Evolutionary conservation across 176 grass and related monocot species (phyloP).

Genomic region (Aegilops bicornis): DNA sequence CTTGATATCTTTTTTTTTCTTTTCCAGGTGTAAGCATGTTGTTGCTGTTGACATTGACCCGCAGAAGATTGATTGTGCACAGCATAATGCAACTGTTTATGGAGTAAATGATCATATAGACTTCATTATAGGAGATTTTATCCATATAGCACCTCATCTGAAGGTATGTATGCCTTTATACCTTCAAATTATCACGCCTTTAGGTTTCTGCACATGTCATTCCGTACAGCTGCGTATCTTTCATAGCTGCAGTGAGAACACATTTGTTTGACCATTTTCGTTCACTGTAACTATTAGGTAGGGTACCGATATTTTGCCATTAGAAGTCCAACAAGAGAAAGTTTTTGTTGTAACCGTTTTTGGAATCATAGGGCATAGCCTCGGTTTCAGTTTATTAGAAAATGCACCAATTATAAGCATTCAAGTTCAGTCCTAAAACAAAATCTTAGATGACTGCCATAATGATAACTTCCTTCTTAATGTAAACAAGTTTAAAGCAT

Average conservation of each 20-base stretch:
- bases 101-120: constrained; percentile 76
- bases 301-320: neutral
- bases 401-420: neutral
- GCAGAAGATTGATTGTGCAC: constrained; percentile 75
- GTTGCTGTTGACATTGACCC: constrained; percentile 95
- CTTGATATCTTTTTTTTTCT: no score
- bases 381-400: constrained; percentile 7
- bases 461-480: neutral
- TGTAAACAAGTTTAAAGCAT: neutral
- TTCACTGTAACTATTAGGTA: constrained; percentile 1
- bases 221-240: neutral
- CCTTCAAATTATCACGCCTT: constrained; percentile 14
- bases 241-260: neutral
- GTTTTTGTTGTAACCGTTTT: neutral
- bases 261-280: constrained; percentile 10
- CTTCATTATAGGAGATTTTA: constrained; percentile 79
- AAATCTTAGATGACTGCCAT: neutral
- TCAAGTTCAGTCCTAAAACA: neutral
- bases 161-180: constrained; percentile 68
- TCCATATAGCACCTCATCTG: constrained; percentile 48
- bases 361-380: neutral
- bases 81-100: constrained; percentile 91
- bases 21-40: constrained; percentile 84
- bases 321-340: neutral
- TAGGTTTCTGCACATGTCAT: constrained; percentile 6